phyloP scores from a whole-genome alignment of 176 grass and related monocot genomes.

The Musa schizocarpa region DNA sequence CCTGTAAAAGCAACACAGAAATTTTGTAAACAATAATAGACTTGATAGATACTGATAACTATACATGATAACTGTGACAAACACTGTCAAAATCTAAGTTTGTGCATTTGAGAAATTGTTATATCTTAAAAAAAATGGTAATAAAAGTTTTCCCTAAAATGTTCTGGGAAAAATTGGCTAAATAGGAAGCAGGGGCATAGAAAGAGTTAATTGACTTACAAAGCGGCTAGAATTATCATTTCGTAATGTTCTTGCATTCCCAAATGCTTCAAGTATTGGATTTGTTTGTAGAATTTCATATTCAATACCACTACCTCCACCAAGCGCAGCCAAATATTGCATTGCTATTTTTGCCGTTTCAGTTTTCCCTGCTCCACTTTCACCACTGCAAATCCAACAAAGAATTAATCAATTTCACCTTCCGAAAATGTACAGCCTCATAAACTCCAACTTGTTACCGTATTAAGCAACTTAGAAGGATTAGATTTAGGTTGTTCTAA shows the following conservation, averaged over 20 bases:
- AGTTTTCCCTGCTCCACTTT: constrained; percentile 99
- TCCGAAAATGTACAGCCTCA: not conserved
- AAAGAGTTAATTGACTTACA: constrained; percentile 48
- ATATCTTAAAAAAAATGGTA: not conserved
- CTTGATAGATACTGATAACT: not conserved
- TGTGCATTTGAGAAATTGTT: not conserved
- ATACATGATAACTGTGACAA: not conserved
- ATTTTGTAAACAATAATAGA: constrained; percentile 10
- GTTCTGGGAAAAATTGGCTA: too few species aligned
- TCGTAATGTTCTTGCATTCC: constrained; percentile 93
- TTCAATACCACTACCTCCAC: constrained; percentile 90
- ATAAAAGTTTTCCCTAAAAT: not conserved
- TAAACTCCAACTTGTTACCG: not conserved
- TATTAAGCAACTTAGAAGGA: not conserved
- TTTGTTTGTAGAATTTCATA: constrained; percentile 99
- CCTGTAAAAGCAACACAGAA: constrained; percentile 37
- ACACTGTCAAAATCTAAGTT: not conserved
- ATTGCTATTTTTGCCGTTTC: constrained; percentile 98
- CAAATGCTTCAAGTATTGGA: constrained; percentile 98
- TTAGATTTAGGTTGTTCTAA: too few species aligned
- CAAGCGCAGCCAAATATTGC: constrained; percentile 96
- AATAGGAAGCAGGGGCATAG: not conserved
- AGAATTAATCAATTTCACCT: constrained; percentile 21
- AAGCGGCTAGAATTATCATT: constrained; percentile 99
- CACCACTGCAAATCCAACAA: constrained; percentile 53